Percentiles rank a stretch among this genome's conserved stretches.
These are phyloP conservation scores for Aschersonia sp. DNA, from an alignment of 2,329 filamentous ascomycete species.

Conservation along the genomic window DNA sequence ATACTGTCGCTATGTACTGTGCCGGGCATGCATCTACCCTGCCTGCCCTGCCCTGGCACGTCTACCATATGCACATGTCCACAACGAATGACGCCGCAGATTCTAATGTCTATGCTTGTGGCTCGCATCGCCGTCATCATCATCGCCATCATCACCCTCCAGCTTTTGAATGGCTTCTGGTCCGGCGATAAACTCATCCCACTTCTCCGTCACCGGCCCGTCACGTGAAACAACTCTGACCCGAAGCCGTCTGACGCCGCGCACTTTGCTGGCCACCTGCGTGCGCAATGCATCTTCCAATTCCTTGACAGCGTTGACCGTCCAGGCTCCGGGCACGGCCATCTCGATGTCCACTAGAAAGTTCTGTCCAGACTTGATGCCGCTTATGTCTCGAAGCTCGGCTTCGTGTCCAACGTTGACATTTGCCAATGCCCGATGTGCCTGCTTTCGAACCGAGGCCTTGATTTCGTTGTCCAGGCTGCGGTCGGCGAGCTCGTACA, in stretches of 20 bases:
- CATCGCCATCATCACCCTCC: slow-evolving; percentile 29
- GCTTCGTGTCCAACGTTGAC: slow-evolving; percentile 42
- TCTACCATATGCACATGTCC: no score
- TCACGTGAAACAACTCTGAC: slow-evolving; percentile 70
- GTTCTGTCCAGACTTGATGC: slow-evolving; percentile 92
- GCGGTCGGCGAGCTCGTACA: slow-evolving; percentile 84
- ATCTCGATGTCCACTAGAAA: slow-evolving; percentile 86
- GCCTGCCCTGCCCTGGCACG: no score
- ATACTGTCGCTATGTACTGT: no score
- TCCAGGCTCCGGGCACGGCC: slow-evolving; percentile 63
- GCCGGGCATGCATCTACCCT: no score
- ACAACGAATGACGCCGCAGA: no score
- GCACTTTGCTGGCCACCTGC: slow-evolving; percentile 59
- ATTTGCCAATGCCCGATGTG: slow-evolving; percentile 40
- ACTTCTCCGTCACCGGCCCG: slow-evolving; percentile 37
- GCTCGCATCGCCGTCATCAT: slow-evolving; percentile 18
- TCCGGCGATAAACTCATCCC: slow-evolving; percentile 66
- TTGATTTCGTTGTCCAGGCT: slow-evolving; percentile 78
- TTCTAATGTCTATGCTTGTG: slow-evolving; percentile 15
- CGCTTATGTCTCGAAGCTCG: slow-evolving; percentile 65
- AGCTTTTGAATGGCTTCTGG: slow-evolving; percentile 36
- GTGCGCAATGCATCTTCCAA: slow-evolving; percentile 64
- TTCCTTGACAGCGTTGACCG: slow-evolving; percentile 51
- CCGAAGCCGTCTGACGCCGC: slow-evolving; percentile 70
- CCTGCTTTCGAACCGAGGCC: slow-evolving; percentile 52